Percentiles rank a stretch among this genome's conserved stretches.
These are phyloP conservation scores for Phytopythium vexans DNA, from an alignment of 352 stramenopile species.

Conservation along the genomic window DNA sequence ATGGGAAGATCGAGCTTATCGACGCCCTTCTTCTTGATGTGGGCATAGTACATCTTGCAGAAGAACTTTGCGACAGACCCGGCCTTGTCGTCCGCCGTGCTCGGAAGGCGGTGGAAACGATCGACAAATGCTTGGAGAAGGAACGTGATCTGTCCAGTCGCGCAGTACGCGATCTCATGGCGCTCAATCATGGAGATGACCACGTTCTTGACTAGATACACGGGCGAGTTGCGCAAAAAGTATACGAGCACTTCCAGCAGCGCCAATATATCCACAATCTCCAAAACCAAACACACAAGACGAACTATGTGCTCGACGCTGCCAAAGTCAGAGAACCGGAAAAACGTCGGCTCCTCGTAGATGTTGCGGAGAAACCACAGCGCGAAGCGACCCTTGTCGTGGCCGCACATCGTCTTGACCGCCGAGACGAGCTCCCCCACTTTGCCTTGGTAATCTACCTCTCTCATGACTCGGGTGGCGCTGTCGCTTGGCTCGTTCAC, in stretches of 20 bases:
- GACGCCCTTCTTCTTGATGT: conserved; percentile 82
- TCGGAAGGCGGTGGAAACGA: conserved; percentile 64
- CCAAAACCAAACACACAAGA: conserved; percentile 73
- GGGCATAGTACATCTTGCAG: conserved; percentile 80
- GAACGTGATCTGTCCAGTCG: conserved; percentile 76
- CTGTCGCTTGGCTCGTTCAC: conserved; percentile 49
- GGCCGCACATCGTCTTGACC: conserved; percentile 84
- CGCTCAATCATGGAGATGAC: conserved; percentile 80
- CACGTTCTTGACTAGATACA: conserved; percentile 81
- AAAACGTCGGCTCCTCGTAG: conserved; percentile 79
- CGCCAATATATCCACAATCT: conserved; percentile 79
- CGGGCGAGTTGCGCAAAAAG: conserved; percentile 68
- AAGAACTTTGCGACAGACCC: conserved; percentile 79
- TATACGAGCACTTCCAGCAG: conserved; percentile 83
- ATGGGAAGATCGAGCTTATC: conserved; percentile 74
- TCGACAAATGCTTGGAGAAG: conserved; percentile 83
- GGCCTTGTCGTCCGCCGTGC: conserved; percentile 62
- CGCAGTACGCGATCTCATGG: conserved; percentile 81
- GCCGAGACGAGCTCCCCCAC: conserved; percentile 78
- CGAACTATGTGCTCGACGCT: conserved; percentile 83
- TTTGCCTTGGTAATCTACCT: conserved; percentile 83
- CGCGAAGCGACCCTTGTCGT: conserved; percentile 83
- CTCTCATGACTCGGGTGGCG: conserved; percentile 53
- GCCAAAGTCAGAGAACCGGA: conserved; percentile 78
- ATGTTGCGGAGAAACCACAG: conserved; percentile 82